phyloP scores from a whole-genome alignment of 2,329 filamentous ascomycete genomes.

The Gaeumannomyces sp. region DNA sequence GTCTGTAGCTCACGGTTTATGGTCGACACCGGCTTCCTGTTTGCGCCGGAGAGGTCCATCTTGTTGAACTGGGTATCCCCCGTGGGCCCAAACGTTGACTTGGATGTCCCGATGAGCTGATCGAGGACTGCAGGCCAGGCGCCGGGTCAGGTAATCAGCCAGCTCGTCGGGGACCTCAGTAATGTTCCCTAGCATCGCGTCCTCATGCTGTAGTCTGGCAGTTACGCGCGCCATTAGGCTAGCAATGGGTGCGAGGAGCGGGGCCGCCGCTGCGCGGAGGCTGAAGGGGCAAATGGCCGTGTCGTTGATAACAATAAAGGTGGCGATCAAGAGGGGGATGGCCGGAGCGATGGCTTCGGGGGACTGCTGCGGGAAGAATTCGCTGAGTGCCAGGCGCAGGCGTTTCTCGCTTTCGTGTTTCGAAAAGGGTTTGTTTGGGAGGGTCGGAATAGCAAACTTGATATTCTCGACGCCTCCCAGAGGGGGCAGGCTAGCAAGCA shows the following conservation, averaged over 20 bases:
- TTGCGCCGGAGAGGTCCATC: conserved; percentile 13
- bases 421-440: neutral
- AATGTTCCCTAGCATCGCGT: neutral
- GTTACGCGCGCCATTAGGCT: neutral
- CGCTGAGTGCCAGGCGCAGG: conserved; percentile 21
- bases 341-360: conserved; percentile 20
- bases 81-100: neutral
- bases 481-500: neutral
- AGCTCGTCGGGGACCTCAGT: neutral
- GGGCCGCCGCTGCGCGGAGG: conserved; percentile 4
- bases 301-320: conserved; percentile 32
- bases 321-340: conserved; percentile 31
- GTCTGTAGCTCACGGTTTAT: neutral
- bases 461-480: conserved; percentile 13
- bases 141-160: neutral
- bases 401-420: too few species aligned
- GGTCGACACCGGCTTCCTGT: conserved; percentile 3
- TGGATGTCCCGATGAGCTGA: neutral
- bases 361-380: conserved; percentile 29
- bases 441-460: conserved; percentile 19
- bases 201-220: neutral
- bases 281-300: conserved; percentile 13
- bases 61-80: conserved; percentile 21
- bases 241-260: conserved; percentile 2
- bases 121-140: conserved; percentile 3